Evolutionary conservation across 768 basidiomycete species (phyloP).

Genomic region (Coprinopsis marcescibilis): DNA sequence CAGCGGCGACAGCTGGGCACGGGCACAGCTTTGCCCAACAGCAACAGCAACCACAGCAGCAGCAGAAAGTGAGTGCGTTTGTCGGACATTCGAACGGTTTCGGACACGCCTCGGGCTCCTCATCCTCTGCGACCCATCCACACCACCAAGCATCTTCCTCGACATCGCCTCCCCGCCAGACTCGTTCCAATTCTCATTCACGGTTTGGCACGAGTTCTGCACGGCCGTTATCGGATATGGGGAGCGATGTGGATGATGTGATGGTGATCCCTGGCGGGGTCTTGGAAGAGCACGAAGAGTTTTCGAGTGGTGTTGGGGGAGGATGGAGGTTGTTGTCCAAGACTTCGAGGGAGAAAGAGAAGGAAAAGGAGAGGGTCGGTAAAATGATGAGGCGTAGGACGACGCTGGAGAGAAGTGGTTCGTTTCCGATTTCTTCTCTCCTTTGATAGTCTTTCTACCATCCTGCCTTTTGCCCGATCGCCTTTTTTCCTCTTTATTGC

Average conservation of each 20-base stretch:
- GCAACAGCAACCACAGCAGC: slow-evolving; percentile 1
- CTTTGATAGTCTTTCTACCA: background rate
- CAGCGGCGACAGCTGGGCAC: background rate
- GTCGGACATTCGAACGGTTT: background rate
- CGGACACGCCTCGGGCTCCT: background rate
- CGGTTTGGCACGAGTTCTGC: slow-evolving; percentile 10
- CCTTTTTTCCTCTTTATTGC: background rate
- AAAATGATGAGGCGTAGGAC: slow-evolving; percentile 52
- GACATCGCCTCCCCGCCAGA: background rate
- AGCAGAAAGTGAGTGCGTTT: background rate
- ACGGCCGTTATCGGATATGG: slow-evolving; percentile 15
- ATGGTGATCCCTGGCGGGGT: slow-evolving; percentile 33
- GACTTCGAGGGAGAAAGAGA: slow-evolving; percentile 18
- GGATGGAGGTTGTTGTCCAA: slow-evolving; percentile 48
- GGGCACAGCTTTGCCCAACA: background rate
- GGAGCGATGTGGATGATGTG: slow-evolving; percentile 40
- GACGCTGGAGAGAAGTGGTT: slow-evolving; percentile 42
- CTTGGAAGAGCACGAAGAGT: slow-evolving; percentile 38
- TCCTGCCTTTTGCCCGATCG: background rate
- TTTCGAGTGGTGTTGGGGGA: slow-evolving; percentile 29
- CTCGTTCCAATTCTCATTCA: background rate
- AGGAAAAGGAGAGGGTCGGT: slow-evolving; percentile 29
- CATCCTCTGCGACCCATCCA: background rate
- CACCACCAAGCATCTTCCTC: background rate
- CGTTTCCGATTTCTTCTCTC: slow-evolving; percentile 9